Evolutionary conservation across 768 basidiomycete species (phyloP), one percentile per base, ranked within the genome.

Genomic region (Fistulinella prunicolor): DNA sequence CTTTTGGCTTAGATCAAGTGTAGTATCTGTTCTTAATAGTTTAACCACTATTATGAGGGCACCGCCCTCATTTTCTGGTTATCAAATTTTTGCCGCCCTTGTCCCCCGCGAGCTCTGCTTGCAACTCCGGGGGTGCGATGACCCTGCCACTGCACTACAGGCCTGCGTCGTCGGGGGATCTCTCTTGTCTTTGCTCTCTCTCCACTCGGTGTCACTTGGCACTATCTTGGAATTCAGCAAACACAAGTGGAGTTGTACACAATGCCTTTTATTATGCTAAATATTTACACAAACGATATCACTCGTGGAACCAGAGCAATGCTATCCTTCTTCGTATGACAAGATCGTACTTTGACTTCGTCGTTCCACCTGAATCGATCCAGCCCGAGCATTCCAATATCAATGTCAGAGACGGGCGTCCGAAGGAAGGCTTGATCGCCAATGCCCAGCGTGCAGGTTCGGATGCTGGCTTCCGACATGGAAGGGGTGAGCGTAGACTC

Each of bases 1-100:
- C 78, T 78, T 76, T 78, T 80, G 80, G 80, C 79, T 81, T 80
- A 81, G 80, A 82, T 81, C 80, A 82, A 81, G 81, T 81, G 81
- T 81, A 82, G 81, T 81, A 82, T 81, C 80, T 81, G 79, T 81
- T 81, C 78, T 72, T 77, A 73, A 74, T 73, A 81, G 76, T 71
- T 55, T 67, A 78, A 66, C 76, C 75, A 75, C 77, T 78, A 76
- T 77, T 76, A 78, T 76, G 73, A 65, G 64, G 70, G 73, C 77
- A 78, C 69, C 67, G 76, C 73, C 61, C 67, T 68, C 69, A 71
- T 75, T 76, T 56, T 62, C 62, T 78, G 77, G 77, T 80, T 79
- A 79, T 78, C 70, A 73, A 64, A 65, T 56, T 63, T 64, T 64
- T 64, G 63, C 30, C 54, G 52, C 62, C 60, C 58, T 58, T 58